phyloP scores from a whole-genome alignment of 495 filamentous ascomycete species.

The Aspergillus ellipticus region DNA sequence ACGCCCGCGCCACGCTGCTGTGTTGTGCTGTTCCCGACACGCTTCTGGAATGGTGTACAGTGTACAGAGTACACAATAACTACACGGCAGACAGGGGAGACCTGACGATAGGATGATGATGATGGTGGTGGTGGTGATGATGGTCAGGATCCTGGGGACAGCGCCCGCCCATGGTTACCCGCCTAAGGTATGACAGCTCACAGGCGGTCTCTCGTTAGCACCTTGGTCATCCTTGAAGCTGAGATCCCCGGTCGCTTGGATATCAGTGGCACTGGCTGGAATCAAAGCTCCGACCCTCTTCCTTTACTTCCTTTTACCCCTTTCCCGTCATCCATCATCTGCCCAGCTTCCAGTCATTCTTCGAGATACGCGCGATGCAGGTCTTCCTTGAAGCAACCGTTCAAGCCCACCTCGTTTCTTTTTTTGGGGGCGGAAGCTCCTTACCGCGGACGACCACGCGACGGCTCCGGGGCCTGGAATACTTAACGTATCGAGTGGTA shows the following conservation, averaged over 20 bases:
- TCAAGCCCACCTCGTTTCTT: background rate
- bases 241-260: background rate
- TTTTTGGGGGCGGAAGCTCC: background rate
- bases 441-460: background rate
- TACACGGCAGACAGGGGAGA: background rate
- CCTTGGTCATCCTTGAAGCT: slow-evolving; percentile 1
- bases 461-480: background rate
- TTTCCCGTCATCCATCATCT: background rate
- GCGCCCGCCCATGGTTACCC: background rate
- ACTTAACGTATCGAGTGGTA: background rate
- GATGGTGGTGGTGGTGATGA: too few relatives aligned
- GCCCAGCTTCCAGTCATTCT: background rate
- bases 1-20: slow-evolving; percentile 4
- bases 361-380: background rate
- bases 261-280: background rate
- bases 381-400: background rate
- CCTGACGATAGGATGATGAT: background rate
- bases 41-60: background rate
- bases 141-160: background rate
- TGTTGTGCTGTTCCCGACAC: background rate
- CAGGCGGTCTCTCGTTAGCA: slow-evolving; percentile 1
- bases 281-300: background rate
- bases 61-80: too few relatives aligned
- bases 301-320: background rate
- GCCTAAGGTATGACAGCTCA: slow-evolving; percentile 2